Base-by-base conservation (phyloP, 208 protist genomes). In the Vickermania spadyakhi region DNA sequence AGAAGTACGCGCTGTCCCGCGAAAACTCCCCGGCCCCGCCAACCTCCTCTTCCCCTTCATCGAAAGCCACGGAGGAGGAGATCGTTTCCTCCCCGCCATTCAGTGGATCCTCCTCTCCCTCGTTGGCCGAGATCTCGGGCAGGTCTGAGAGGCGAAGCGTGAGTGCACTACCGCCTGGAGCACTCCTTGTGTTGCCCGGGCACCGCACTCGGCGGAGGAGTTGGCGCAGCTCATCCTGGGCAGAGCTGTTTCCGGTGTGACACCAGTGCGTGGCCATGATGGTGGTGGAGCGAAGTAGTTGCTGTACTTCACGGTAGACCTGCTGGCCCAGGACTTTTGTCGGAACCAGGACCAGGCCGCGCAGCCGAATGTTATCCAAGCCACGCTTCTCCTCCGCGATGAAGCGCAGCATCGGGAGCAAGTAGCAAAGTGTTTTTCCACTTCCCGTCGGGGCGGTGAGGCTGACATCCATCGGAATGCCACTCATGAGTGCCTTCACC, bases 341-440 rank as follows among this genome's bases (percentile, higher is more conserved):
- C 4, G 89, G 89, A 0, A 96, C 89, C 11, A 96, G 65, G 13
- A 96, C 72, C n/a, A 96, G 56, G 21, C 68, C 77, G 22, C 86
- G 89, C 26, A 93, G 68, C 28, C 72, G 73, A 22, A 75, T 78
- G 59, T 78, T 68, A 61, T 91, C 81, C 28, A 84, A 54, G 61
- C 73, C 70, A 4, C 60, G 62, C 63, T 91, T 91, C 42, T 66
- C 66, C 42, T 75, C 72, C 3, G 81, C 72, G 31, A 90, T 69
- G 22, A 93, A 54, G 3, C 62, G 70, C 28, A 96, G 75, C 64
- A 90, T 66, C 0, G 89, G 89, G 0, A 96, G 36, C 11, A 96
- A 66, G 62, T 93, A 96, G 61, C 89, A 96, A 3, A 96, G 77
- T 26, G 89, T 96, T 58, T 96, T 96, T 25, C 89, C 89, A 53